Evolutionary conservation across 306 rosid genomes (phyloP).

Genomic region (Dalbergia oliveri): DNA sequence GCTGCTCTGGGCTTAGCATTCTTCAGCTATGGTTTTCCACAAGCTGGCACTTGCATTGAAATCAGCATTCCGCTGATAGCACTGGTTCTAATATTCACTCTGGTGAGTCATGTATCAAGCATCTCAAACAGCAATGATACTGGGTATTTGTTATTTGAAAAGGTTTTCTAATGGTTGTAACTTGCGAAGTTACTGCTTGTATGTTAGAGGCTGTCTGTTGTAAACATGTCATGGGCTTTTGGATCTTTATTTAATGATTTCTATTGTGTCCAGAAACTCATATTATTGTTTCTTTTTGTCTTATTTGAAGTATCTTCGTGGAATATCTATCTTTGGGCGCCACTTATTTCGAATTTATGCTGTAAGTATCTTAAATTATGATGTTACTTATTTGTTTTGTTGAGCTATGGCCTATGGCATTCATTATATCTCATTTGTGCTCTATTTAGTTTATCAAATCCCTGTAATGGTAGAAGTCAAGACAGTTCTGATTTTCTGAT

Average conservation of each 20-base stretch:
- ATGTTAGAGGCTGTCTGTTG: conserved; percentile 10
- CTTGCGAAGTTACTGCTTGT: not conserved
- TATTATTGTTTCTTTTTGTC: conserved; percentile 27
- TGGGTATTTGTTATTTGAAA: conserved; percentile 12
- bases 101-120: conserved; percentile 60
- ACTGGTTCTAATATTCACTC: conserved; percentile 76
- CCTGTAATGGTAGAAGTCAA: not conserved
- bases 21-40: conserved; percentile 95
- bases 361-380: conserved; percentile 58
- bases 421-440: conserved; percentile 7
- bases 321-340: conserved; percentile 84
- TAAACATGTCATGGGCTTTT: not conserved
- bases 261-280: conserved; percentile 43
- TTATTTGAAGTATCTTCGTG: conserved; percentile 78
- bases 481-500: conserved; percentile 4
- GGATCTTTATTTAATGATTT: conserved; percentile 40
- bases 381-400: conserved; percentile 8
- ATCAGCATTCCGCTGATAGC: conserved; percentile 86
- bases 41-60: conserved; percentile 91
- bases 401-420: conserved; percentile 5
- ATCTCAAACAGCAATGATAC: conserved; percentile 17
- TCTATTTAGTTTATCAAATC: conserved; percentile 1
- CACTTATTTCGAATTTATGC: conserved; percentile 84
- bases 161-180: conserved; percentile 4
- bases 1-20: conserved; percentile 96